Evolutionary conservation across 345 rosid genomes (phyloP), one percentile per base, ranked within the genome.

Genomic region (Mangifera indica): DNA sequence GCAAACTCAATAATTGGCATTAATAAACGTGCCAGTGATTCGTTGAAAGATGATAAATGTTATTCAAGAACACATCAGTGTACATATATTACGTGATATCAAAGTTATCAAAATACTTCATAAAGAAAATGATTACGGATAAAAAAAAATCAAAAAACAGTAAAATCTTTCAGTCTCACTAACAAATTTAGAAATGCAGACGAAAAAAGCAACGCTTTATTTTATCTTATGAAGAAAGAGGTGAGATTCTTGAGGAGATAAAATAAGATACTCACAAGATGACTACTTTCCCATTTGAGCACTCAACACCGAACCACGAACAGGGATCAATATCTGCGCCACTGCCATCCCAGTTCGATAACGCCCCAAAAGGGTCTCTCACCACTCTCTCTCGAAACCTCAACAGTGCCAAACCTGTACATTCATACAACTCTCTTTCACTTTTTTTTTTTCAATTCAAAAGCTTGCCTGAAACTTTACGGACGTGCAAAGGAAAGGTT

Each of bases 301-400:
- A 94, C 53, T 76, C 88, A 5, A 94, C 85, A 11, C 95, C 98
- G 14, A 80, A 89, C 98, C 98, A 92, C 24, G 83, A 87, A 76
- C 98, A 94, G 45, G 84, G 97, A 81, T 85, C 82, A 37, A 58
- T 29, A 15, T 63, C 71, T 62, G 81, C 79, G 72, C 75, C 74
- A 52, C 79, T 65, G 65, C 78, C 81, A 61, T 74, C 72, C 97
- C 97, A 90, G 78, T 80, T 81, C 59, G 84, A 75, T 61, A 94
- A 72, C 64, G 90, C 91, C 69, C 85, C 85, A 72, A 79, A 86
- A 22, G 97, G 98, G 84, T 94, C 97, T 60, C 56, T 81, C 80
- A 72, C 82, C 49, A 94, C 83, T 63, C 85, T 79, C 82, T 86
- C 88, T 53, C 84, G 78, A 68, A 91, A 85, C 70, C 84, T 87